A percentile compares a stretch with the other conserved stretches of the same genome.
Evolutionary conservation across 768 basidiomycete genomes (phyloP).

Genomic region (Mycena venus): DNA sequence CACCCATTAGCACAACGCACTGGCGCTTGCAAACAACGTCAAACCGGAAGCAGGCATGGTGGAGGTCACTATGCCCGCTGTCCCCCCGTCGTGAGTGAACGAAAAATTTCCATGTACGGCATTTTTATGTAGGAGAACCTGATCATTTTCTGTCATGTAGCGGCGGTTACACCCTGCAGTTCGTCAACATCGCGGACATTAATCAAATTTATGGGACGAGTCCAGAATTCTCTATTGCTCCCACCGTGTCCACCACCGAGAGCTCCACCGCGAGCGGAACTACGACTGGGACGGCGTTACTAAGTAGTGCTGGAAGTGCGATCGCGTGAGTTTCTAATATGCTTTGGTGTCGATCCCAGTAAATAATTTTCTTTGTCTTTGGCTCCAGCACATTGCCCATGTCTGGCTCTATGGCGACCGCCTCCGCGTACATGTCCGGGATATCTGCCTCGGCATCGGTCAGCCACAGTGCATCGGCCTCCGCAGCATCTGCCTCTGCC

Average conservation of each 20-base stretch:
- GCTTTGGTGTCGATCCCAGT: neutral
- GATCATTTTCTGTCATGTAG: neutral
- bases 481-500: constrained; percentile 5
- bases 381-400: neutral
- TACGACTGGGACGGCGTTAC: neutral
- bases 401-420: neutral
- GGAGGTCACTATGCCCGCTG: constrained; percentile 4
- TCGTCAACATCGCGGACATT: constrained; percentile 31
- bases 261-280: constrained; percentile 1
- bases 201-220: constrained; percentile 22
- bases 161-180: constrained; percentile 24
- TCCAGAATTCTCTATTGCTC: constrained; percentile 16
- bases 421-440: neutral
- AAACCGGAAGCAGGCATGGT: neutral
- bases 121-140: neutral
- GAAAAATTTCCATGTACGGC: neutral
- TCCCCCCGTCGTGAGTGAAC: neutral
- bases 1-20: neutral
- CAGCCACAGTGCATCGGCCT: neutral
- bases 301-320: neutral
- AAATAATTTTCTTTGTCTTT: neutral
- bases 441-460: neutral
- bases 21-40: constrained; percentile 33
- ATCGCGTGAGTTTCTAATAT: neutral
- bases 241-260: constrained; percentile 15